Base-by-base conservation (phyloP, 2,329 filamentous ascomycete genomes). In the Metarhizium album region DNA sequence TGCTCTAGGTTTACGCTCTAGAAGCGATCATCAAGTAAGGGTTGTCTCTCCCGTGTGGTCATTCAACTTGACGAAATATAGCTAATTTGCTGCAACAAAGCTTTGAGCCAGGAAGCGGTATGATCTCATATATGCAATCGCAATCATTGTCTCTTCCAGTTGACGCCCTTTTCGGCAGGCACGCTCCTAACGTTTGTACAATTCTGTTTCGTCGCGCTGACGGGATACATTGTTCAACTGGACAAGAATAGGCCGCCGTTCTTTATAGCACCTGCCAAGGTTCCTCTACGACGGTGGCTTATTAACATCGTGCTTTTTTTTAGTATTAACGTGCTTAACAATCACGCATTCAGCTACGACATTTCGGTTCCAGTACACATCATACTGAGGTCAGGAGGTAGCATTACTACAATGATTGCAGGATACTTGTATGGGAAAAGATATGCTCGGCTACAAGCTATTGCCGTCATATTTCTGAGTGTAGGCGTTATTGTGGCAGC, bases 321-420 rank as follows among this genome's bases (percentile, higher is more conserved):
- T 66, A 79, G 80, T 55, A 93, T 98, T 69, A 98, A 97, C 61
- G 82, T 97, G 52, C 72, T 98, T 63, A 98, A 98, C 70, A 98
- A 98, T 62, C 91, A 91, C 74, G 93, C 91, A 6, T 98, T 98
- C 67, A 90, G 89, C 55, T 98, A 96, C 70, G 84, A 90, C 59
- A 97, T 98, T 51, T 95, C 90, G 6, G 89, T 98, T 0, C 93
- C 93, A 1, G 83, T 98, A 46, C 93, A 98, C 64, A 98, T 98
- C 60, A 97, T 98, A 58, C 75, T 98, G 29, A 82, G 93, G 49
- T 96, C 90, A 46, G 95, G 91, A 47, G 93, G 93, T 16, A 95
- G 90, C 60, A 94, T 97, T 55, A 94, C 90, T 4, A 97, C 93
- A 8, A 95, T 98, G 81, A 70, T 84, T 16, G 88, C 91, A n/a